Base-by-base conservation (phyloP, 2,329 filamentous ascomycete genomes). In the Calcarisporium arbuscula region DNA sequence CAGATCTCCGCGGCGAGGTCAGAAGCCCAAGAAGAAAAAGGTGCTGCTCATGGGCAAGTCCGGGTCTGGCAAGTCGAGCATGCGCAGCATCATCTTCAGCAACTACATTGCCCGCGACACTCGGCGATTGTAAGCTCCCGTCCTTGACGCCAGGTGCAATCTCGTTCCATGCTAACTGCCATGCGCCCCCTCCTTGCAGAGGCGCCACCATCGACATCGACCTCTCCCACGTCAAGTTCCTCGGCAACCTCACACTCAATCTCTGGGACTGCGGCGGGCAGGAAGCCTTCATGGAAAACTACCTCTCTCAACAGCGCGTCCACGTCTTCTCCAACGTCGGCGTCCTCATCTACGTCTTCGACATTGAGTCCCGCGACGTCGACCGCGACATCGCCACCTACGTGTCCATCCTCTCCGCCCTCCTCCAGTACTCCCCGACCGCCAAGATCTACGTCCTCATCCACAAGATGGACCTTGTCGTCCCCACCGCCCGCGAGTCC, bases 261-360 rank as follows among this genome's bases (percentile, higher is more conserved):
- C 76, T 98, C 14, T 98, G 92, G 92, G 92, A 98, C 64, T 98
- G 92, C 59, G 92, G 92, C 65, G 92, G 90, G 39, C 92, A 98
- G 68, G 92, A 96, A 62, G 90, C 90, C 23, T 98, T 98, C 57
- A 95, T 95, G 72, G 92, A 96, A 57, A 95, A 94, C 60, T 98
- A 96, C 66, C 82, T 98, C 42, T 89, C 85, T 12, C 86, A 94
- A 52, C 92, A 96, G 65, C 85, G 92, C 40, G 82, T 87, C 36
- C 92, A 96, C 63, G 90, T 98, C 60, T 98, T 98, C 67, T 87
- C 82, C 53, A 90, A 92, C 57, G 92, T 95, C 42, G 90, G 89
- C 32, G 92, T 96, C 33, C 77, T 98, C 39, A 96, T 98, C 61
- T 98, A 98, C 67, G 92, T 98, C 60, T 98, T 98, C 64, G 92